These are phyloP conservation scores for Monosporascus sp. DNA, from an alignment of 2,329 filamentous ascomycete species.

Conservation along the genomic window DNA sequence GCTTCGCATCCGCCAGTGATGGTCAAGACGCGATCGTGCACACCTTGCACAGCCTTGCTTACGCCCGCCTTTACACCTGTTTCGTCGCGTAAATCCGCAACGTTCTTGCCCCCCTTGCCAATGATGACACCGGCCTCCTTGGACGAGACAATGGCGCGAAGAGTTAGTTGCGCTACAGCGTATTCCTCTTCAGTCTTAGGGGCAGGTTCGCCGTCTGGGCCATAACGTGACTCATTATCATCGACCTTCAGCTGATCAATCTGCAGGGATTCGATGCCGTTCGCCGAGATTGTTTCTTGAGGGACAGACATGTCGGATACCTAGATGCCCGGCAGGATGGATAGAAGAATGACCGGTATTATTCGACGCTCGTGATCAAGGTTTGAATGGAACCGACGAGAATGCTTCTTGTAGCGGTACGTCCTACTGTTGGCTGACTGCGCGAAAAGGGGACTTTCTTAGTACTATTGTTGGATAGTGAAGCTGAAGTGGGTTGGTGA, in stretches of 20 bases:
- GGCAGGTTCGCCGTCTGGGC: constrained; percentile 68
- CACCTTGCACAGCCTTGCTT: constrained; percentile 96
- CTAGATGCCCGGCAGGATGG: constrained; percentile 15
- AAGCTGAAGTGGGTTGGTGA: background rate
- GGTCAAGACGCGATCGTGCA: constrained; percentile 93
- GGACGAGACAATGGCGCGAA: constrained; percentile 95
- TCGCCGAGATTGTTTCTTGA: constrained; percentile 53
- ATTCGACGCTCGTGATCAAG: constrained; percentile 3
- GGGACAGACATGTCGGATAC: constrained; percentile 50
- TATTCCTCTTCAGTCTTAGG: constrained; percentile 98
- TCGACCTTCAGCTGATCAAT: constrained; percentile 63
- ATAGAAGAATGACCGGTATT: constrained; percentile 4
- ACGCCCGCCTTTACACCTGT: constrained; percentile 97
- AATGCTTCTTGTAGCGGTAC: background rate
- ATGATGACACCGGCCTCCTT: constrained; percentile 99
- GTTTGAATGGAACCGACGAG: background rate
- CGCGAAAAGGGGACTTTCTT: background rate
- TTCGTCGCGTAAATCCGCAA: constrained; percentile 93
- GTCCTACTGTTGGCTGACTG: background rate
- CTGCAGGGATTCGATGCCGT: constrained; percentile 57
- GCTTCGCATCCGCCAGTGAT: constrained; percentile 87
- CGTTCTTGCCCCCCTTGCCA: constrained; percentile 97
- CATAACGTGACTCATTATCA: constrained; percentile 55
- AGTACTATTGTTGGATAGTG: background rate
- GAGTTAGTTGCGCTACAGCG: constrained; percentile 82